phyloP scores from a whole-genome alignment of 495 filamentous ascomycete species.

The Collariella sp. region DNA sequence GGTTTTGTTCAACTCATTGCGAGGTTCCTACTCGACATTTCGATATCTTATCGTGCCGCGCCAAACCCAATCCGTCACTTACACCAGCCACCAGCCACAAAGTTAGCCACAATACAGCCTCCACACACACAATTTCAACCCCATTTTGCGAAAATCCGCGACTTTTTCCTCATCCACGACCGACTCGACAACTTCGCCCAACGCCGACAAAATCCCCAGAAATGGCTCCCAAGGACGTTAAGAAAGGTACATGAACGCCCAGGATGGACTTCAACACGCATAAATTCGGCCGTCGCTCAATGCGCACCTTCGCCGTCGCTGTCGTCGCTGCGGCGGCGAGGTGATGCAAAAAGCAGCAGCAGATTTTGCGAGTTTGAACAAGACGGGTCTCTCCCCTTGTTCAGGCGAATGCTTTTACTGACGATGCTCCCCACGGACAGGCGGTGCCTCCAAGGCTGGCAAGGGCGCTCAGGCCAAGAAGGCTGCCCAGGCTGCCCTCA shows the following conservation, averaged over 20 bases:
- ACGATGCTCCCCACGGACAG: conserved; percentile 23
- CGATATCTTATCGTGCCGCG: neutral
- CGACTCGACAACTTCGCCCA: conserved; percentile 24
- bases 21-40: neutral
- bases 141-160: conserved; percentile 9
- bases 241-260: conserved; percentile 55
- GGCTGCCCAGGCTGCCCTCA: conserved; percentile 88
- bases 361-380: conserved; percentile 52
- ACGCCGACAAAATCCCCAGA: conserved; percentile 43
- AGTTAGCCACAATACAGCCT: conserved; percentile 10
- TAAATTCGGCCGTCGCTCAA: conserved; percentile 30
- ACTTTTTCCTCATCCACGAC: conserved; percentile 21
- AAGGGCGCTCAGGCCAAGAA: conserved; percentile 72
- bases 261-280: conserved; percentile 18
- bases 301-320: conserved; percentile 24
- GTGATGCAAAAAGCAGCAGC: conserved; percentile 48
- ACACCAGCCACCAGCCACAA: neutral
- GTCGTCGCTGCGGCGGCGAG: conserved; percentile 18
- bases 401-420: conserved; percentile 35
- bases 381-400: conserved; percentile 25
- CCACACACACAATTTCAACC: conserved; percentile 19
- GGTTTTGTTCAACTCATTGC: neutral
- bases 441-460: conserved; percentile 52
- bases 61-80: neutral
- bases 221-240: conserved; percentile 65